Conservation (phyloP, 1,139 yeast genomes). For the Zygoascus hellenicus region DNA sequence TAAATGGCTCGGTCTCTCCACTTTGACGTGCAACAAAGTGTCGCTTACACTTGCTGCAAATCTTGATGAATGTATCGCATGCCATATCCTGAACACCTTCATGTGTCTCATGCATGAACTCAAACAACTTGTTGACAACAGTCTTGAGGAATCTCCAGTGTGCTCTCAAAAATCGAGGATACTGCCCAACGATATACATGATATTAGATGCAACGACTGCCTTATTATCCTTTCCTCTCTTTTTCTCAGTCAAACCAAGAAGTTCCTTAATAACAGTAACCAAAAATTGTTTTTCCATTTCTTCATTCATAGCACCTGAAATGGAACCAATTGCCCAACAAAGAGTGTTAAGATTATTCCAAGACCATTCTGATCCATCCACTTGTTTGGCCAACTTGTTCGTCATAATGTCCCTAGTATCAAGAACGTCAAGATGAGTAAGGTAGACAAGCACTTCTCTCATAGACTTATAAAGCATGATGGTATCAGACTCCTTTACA, state of each 20-base stretch:
- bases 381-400: slow-evolving; percentile 86
- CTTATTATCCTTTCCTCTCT: slow-evolving; percentile 94
- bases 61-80: slow-evolving; percentile 95
- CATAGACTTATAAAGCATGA: slow-evolving; percentile 89
- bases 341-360: slow-evolving; percentile 94
- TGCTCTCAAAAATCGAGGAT: slow-evolving; percentile 93
- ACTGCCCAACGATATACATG: slow-evolving; percentile 99
- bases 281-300: slow-evolving; percentile 89
- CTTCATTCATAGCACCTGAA: slow-evolving; percentile 98
- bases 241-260: slow-evolving; percentile 86
- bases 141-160: slow-evolving; percentile 98
- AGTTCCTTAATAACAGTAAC: slow-evolving; percentile 90
- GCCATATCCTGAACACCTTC: slow-evolving; percentile 99
- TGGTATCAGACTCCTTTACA: slow-evolving; percentile 94
- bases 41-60: slow-evolving; percentile 88
- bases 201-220: slow-evolving; percentile 98
- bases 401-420: slow-evolving; percentile 90
- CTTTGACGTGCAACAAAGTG: slow-evolving; percentile 88
- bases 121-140: slow-evolving; percentile 90
- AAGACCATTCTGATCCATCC: slow-evolving; percentile 97
- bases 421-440: slow-evolving; percentile 91
- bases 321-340: slow-evolving; percentile 99
- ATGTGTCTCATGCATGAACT: slow-evolving; percentile 98
- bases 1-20: slow-evolving; percentile 87
- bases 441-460: slow-evolving; percentile 91